These are phyloP conservation scores for Aspergillus indologenus DNA, from an alignment of 495 filamentous ascomycete species.

Conservation along the genomic window DNA sequence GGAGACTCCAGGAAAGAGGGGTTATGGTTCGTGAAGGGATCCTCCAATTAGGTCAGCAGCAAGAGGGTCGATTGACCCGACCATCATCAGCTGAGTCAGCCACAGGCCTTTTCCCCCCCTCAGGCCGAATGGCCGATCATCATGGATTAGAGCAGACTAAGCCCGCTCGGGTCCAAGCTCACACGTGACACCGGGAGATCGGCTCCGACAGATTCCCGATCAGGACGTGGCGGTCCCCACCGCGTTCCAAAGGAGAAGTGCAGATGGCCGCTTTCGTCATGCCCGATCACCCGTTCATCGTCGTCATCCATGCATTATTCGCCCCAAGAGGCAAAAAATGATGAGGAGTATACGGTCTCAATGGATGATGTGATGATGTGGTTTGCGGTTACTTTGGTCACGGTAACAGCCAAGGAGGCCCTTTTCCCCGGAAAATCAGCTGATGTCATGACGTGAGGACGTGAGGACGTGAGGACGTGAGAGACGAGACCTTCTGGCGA, in stretches of 20 bases:
- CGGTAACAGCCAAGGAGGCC: not conserved
- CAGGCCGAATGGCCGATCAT: not conserved
- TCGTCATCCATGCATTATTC: not conserved
- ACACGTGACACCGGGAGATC: conserved; percentile 16
- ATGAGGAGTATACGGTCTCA: not conserved
- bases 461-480: not conserved
- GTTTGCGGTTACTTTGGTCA: not conserved
- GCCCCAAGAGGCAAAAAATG: not conserved
- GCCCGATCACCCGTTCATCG: not conserved
- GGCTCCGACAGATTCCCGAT: not conserved
- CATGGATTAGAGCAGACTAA: not conserved
- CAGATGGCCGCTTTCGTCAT: not conserved
- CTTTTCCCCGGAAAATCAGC: not conserved
- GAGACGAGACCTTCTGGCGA: no score
- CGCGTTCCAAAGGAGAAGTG: not conserved
- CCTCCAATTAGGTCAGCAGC: not conserved
- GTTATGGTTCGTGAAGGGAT: not conserved
- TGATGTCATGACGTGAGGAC: not conserved
- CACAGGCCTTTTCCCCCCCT: not conserved
- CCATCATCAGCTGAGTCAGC: not conserved
- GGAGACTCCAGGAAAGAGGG: no score
- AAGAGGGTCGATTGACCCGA: not conserved
- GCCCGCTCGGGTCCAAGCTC: not conserved
- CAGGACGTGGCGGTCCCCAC: not conserved
- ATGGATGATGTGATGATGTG: not conserved